Conservation (phyloP, 768 basidiomycete genomes). For the Suillus spraguei region DNA sequence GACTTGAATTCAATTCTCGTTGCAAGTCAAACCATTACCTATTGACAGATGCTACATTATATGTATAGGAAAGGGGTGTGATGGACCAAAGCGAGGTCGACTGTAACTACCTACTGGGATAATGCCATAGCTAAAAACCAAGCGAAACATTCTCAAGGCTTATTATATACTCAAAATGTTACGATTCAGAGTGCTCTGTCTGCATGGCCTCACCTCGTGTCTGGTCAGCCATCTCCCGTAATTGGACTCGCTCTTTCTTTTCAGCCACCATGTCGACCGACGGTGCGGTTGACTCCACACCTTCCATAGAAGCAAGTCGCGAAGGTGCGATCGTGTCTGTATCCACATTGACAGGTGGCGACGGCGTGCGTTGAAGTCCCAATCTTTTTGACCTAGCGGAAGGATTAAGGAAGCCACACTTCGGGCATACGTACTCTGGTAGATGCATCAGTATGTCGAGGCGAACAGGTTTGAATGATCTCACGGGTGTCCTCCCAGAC, state of each 20-base stretch:
- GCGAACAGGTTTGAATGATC: slow-evolving; percentile 33
- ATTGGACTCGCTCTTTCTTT: neutral
- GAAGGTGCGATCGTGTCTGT: neutral
- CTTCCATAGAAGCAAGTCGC: neutral
- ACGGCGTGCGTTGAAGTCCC: slow-evolving; percentile 27
- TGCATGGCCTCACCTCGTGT: neutral
- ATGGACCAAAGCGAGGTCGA: neutral
- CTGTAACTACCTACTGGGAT: slow-evolving; percentile 2
- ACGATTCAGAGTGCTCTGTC: neutral
- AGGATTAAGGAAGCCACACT: slow-evolving; percentile 83
- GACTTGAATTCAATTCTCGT: neutral
- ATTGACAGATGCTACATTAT: neutral
- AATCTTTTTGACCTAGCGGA: slow-evolving; percentile 39
- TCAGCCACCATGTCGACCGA: neutral
- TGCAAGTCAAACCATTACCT: slow-evolving; percentile 2
- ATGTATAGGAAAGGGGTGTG: slow-evolving; percentile 1
- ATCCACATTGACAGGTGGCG: slow-evolving; percentile 16
- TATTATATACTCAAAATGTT: neutral
- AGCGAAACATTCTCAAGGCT: neutral
- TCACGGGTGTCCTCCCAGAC: slow-evolving; percentile 82
- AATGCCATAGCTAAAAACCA: slow-evolving; percentile 6
- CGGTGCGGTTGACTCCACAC: neutral
- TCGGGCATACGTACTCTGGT: slow-evolving; percentile 83
- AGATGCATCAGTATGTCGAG: slow-evolving; percentile 4
- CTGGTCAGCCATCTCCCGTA: neutral